phyloP scores from a whole-genome alignment of 352 stramenopile species.

The Globisporangium yorkense region DNA sequence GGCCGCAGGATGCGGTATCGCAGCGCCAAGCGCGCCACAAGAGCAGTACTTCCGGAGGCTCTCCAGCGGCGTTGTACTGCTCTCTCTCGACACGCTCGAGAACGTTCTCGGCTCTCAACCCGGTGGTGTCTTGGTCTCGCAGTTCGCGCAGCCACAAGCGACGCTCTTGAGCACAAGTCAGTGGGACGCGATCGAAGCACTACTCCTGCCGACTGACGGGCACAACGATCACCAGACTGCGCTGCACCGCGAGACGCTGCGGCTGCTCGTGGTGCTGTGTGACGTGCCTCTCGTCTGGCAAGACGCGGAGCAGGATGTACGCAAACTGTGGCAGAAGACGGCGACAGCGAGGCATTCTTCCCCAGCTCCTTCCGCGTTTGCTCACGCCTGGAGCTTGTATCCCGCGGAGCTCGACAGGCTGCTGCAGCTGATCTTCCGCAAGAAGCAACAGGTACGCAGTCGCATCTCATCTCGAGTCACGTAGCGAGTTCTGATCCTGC shows the following conservation, averaged over 20 bases:
- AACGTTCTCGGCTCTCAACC: conserved; percentile 8
- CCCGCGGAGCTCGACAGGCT: conserved; percentile 29
- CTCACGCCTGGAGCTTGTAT: conserved; percentile 30
- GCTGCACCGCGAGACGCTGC: neutral
- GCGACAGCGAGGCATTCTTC: neutral
- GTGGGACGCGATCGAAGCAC: conserved; percentile 29
- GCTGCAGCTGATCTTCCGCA: conserved; percentile 32
- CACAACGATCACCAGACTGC: neutral
- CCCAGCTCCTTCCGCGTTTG: neutral
- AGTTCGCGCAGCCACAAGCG: conserved; percentile 26
- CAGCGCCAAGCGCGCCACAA: conserved; percentile 1
- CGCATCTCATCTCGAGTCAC: neutral
- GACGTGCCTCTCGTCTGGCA: conserved; percentile 45
- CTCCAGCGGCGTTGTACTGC: conserved; percentile 16
- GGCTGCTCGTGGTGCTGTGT: conserved; percentile 43
- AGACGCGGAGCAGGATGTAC: conserved; percentile 8
- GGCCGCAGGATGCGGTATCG: conserved; percentile 18
- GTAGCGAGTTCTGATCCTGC: neutral
- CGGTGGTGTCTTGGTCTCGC: neutral
- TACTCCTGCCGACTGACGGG: conserved; percentile 1
- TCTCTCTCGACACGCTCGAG: conserved; percentile 45
- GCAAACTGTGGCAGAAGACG: conserved; percentile 16
- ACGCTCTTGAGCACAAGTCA: conserved; percentile 22
- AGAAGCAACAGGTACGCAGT: conserved; percentile 19
- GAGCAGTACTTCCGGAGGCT: conserved; percentile 27